phyloP scores from a whole-genome alignment of 164 flowering plant genomes.

The Berberis thunbergii region DNA sequence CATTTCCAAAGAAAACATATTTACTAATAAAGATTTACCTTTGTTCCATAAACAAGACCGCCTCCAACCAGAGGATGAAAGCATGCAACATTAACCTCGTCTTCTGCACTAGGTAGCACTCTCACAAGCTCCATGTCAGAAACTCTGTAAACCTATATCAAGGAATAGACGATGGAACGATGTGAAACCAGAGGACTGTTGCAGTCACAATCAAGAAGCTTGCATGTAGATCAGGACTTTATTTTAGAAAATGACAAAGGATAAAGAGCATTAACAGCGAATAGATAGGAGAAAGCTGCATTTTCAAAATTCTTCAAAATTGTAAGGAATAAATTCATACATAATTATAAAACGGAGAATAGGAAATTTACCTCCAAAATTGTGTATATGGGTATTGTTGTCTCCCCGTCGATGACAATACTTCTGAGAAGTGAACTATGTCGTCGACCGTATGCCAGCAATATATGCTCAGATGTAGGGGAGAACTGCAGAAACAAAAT shows the following conservation, averaged over 20 bases:
- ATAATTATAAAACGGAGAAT: too few species aligned
- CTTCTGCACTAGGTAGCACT: conserved; percentile 97
- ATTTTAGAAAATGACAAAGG: too few species aligned
- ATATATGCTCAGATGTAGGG: conserved; percentile 87
- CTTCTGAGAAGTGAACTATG: conserved; percentile 93
- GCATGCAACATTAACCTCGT: conserved; percentile 99
- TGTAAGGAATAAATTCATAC: too few species aligned
- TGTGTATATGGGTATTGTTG: conserved; percentile 70
- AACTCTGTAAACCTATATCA: conserved; percentile 76
- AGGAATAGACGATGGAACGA: neutral
- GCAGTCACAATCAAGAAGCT: too few species aligned
- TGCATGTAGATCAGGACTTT: too few species aligned
- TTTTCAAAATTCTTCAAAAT: too few species aligned
- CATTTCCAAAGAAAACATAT: too few species aligned
- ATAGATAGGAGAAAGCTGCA: too few species aligned
- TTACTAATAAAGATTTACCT: conserved; percentile 31
- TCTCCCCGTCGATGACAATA: conserved; percentile 76
- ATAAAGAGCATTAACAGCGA: too few species aligned
- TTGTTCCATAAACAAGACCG: conserved; percentile 97
- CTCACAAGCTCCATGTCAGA: conserved; percentile 98
- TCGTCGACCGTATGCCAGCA: conserved; percentile 93
- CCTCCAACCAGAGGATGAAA: conserved; percentile 94
- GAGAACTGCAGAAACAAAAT: conserved; percentile 67
- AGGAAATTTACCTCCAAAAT: conserved; percentile 63
- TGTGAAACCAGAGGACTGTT: neutral